phyloP scores from a whole-genome alignment of 129 eudicot species.

The Artemisia tridentata region DNA sequence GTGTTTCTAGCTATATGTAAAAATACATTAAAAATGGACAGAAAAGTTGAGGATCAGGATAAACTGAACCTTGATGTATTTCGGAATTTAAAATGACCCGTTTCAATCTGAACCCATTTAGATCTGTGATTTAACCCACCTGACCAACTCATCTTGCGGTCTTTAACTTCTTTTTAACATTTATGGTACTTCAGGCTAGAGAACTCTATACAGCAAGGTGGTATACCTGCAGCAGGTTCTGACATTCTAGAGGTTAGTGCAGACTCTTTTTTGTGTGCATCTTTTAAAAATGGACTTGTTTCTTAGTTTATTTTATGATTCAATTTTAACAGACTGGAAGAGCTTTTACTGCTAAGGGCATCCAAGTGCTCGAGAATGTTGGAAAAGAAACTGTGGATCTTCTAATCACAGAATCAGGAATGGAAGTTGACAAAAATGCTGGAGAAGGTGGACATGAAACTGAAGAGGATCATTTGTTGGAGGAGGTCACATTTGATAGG shows the following conservation, averaged over 20 bases:
- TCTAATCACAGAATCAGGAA: slow-evolving; percentile 85
- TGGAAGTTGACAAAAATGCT: slow-evolving; percentile 56
- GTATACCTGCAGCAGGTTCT: slow-evolving; percentile 66
- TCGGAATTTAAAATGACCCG: not conserved
- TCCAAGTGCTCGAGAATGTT: slow-evolving; percentile 89
- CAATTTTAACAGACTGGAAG: slow-evolving; percentile 62
- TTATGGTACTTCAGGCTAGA: slow-evolving; percentile 58
- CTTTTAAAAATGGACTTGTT: not conserved
- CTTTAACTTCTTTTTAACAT: slow-evolving; percentile 1
- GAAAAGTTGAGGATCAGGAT: not conserved
- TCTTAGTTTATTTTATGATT: slow-evolving; percentile 10
- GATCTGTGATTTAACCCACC: not conserved
- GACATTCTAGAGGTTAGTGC: slow-evolving; percentile 59
- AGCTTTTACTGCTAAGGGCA: slow-evolving; percentile 88
- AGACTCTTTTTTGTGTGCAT: slow-evolving; percentile 14
- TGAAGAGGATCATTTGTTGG: slow-evolving; percentile 75
- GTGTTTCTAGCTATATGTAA: not conserved
- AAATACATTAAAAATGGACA: not conserved
- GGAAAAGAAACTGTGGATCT: slow-evolving; percentile 99
- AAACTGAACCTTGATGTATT: not conserved
- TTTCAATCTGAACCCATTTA: not conserved
- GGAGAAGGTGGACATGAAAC: slow-evolving; percentile 40
- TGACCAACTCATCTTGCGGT: not conserved
- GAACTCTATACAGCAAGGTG: slow-evolving; percentile 69
- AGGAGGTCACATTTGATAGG: slow-evolving; percentile 84